Evolutionary conservation across 208 protist genomes (phyloP).

Genomic region (Trypanosoma cruzi): DNA sequence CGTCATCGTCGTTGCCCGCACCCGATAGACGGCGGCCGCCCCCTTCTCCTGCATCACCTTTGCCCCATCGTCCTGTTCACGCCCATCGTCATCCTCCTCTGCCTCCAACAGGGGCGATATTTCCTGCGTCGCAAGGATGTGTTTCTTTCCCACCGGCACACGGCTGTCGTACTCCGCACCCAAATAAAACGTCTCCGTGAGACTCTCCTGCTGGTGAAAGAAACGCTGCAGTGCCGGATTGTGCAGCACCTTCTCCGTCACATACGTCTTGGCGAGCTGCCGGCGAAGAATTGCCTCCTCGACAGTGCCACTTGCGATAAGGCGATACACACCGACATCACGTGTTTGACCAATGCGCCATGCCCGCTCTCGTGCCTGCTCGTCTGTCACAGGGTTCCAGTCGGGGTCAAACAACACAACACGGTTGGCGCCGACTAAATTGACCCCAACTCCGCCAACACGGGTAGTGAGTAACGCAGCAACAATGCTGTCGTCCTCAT

Average conservation of each 20-base stretch:
- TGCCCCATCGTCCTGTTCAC: neutral
- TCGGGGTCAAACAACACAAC: constrained; percentile 99
- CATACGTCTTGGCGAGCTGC: constrained; percentile 95
- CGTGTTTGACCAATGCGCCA: constrained; percentile 97
- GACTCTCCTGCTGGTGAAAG: constrained; percentile 89
- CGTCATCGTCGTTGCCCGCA: constrained; percentile 6
- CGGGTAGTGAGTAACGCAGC: constrained; percentile 97
- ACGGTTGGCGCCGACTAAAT: constrained; percentile 97
- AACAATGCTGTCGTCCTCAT: constrained; percentile 91
- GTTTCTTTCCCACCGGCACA: constrained; percentile 53
- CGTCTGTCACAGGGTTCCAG: constrained; percentile 95
- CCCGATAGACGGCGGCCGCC: constrained; percentile 7
- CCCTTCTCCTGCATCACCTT: neutral
- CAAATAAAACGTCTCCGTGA: constrained; percentile 93
- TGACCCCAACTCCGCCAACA: constrained; percentile 98
- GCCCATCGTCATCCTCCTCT: constrained; percentile 9
- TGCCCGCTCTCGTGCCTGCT: constrained; percentile 93
- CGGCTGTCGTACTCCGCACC: constrained; percentile 74
- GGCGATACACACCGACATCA: constrained; percentile 96
- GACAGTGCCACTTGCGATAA: constrained; percentile 98
- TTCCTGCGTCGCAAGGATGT: constrained; percentile 53
- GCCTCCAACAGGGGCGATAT: constrained; percentile 21
- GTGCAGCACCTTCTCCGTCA: constrained; percentile 96
- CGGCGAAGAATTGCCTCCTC: constrained; percentile 99
- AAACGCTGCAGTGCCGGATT: constrained; percentile 95